Conservation (phyloP, 2,329 filamentous ascomycete genomes). For the Tolypocladium ovalisporum region DNA sequence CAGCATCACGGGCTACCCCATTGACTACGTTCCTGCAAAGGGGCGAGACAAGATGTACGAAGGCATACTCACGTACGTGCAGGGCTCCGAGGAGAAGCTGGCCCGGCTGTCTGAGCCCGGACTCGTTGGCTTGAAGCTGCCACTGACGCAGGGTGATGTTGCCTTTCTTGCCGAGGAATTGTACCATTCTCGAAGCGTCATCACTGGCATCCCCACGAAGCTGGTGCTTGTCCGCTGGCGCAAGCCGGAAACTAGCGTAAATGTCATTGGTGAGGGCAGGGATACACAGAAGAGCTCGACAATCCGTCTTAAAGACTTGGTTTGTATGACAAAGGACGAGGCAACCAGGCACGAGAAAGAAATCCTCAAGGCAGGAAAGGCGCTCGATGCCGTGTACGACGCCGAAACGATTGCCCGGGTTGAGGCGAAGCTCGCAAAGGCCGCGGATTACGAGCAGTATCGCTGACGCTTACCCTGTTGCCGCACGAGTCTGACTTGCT, state of each 20-base stretch:
- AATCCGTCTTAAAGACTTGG: conserved; percentile 59
- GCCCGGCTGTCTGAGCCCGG: conserved; percentile 32
- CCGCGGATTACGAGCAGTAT: conserved; percentile 47
- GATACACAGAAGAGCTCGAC: conserved; percentile 70
- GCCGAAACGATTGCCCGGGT: conserved; percentile 55
- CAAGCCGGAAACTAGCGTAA: conserved; percentile 50
- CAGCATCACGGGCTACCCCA: conserved; percentile 69
- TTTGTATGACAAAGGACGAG: conserved; percentile 91
- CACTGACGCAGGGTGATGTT: conserved; percentile 68
- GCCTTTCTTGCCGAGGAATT: conserved; percentile 86
- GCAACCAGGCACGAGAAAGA: conserved; percentile 68
- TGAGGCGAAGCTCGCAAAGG: conserved; percentile 55
- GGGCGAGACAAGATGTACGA: conserved; percentile 88
- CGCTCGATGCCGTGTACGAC: conserved; percentile 64
- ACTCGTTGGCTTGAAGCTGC: conserved; percentile 62
- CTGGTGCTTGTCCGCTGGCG: conserved; percentile 74
- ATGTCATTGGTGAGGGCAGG: conserved; percentile 49
- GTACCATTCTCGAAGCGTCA: conserved; percentile 68
- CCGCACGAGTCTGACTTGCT: neutral
- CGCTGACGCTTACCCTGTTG: conserved; percentile 15
- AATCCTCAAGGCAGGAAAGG: conserved; percentile 59
- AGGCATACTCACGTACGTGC: conserved; percentile 62
- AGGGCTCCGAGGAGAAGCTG: conserved; percentile 69
- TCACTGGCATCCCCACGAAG: conserved; percentile 73
- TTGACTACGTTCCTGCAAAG: conserved; percentile 73